phyloP scores from a whole-genome alignment of 2,329 filamentous ascomycete genomes.

The Cladorrhinum sp. region DNA sequence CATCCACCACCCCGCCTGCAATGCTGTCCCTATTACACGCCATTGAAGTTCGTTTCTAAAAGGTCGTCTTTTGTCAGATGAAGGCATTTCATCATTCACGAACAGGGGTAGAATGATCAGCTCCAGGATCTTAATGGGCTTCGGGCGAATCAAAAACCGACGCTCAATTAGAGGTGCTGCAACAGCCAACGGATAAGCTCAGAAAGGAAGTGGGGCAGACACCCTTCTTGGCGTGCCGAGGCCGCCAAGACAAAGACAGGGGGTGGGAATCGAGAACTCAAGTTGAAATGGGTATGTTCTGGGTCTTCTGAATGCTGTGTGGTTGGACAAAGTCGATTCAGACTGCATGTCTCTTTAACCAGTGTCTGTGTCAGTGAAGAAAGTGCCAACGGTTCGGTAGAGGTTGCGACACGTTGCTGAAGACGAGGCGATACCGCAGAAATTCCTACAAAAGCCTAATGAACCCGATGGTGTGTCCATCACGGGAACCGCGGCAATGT shows the following conservation, averaged over 20 bases:
- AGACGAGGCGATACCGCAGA: conserved; percentile 1
- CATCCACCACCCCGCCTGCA: no score
- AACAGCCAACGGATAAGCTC: conserved; percentile 21
- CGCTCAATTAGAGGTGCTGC: neutral
- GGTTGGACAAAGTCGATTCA: neutral
- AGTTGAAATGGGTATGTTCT: neutral
- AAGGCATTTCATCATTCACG: conserved; percentile 21
- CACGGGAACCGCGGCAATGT: neutral
- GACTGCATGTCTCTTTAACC: neutral
- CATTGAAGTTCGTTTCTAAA: no score
- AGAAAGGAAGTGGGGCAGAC: conserved; percentile 14
- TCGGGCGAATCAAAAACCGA: conserved; percentile 20
- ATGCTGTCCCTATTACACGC: neutral
- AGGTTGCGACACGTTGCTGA: conserved; percentile 14
- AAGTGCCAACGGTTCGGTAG: neutral
- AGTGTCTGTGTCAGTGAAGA: no score
- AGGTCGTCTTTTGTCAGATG: conserved; percentile 16
- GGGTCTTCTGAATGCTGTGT: neutral
- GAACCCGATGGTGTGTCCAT: neutral
- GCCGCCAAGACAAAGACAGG: neutral
- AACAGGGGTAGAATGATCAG: conserved; percentile 24
- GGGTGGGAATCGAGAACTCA: neutral
- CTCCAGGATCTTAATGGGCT: conserved; percentile 16
- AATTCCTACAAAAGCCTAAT: neutral
- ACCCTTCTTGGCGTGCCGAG: neutral